phyloP scores from a whole-genome alignment of 2,329 filamentous ascomycete genomes.

The Ascomycota sp. region DNA sequence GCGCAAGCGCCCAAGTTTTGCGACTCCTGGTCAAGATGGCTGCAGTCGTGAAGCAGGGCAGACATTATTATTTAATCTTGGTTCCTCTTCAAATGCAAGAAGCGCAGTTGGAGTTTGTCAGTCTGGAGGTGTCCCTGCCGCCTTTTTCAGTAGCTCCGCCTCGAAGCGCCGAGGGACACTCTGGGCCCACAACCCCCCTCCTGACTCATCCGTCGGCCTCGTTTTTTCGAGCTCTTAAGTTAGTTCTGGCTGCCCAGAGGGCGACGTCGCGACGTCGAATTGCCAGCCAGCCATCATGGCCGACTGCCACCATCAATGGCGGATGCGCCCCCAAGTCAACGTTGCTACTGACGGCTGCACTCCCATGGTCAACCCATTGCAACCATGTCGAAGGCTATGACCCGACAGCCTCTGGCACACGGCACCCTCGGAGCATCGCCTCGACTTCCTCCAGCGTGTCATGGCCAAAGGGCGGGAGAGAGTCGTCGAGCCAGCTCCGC shows the following conservation, averaged over 20 bases:
- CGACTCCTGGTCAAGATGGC: constrained; percentile 32
- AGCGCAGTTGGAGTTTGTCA: background rate
- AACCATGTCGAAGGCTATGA: background rate
- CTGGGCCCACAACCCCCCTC: background rate
- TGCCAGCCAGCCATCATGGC: background rate
- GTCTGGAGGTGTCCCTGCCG: background rate
- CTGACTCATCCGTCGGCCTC: background rate
- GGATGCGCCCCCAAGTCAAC: background rate
- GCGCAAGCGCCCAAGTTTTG: constrained; percentile 62
- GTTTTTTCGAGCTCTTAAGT: background rate
- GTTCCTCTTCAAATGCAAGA: background rate
- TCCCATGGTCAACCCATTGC: background rate
- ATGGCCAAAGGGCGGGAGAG: background rate
- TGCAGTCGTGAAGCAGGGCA: too few relatives aligned
- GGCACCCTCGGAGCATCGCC: background rate
- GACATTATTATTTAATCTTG: background rate
- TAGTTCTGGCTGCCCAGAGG: background rate
- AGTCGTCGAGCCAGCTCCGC: background rate
- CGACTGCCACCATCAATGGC: background rate
- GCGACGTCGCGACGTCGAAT: background rate
- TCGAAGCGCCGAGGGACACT: background rate
- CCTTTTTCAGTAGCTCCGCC: background rate
- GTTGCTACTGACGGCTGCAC: background rate
- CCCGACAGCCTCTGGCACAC: background rate
- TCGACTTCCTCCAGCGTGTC: background rate